Percentiles rank a stretch among this genome's conserved stretches.
These are phyloP conservation scores for Stenogyne calaminthoides DNA, from an alignment of 305 asterid species.

Conservation along the genomic window DNA sequence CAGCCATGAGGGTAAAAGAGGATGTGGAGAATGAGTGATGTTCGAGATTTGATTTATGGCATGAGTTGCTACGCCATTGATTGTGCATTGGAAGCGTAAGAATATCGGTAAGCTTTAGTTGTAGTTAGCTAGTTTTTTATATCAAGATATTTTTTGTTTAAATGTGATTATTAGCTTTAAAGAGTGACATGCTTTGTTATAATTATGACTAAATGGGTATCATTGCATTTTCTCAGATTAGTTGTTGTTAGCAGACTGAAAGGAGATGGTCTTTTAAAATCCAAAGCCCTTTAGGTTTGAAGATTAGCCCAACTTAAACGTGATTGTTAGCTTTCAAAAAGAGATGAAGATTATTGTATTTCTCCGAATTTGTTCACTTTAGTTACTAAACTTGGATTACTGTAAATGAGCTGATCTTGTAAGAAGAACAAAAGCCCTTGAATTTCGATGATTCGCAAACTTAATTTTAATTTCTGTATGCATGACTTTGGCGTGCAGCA, in stretches of 20 bases:
- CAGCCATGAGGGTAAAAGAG: constrained; percentile 37
- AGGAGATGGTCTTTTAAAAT: neutral
- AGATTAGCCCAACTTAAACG: too few relatives aligned
- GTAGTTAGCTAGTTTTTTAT: neutral
- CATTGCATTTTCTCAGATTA: neutral
- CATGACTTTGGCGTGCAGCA: neutral
- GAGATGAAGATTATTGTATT: too few relatives aligned
- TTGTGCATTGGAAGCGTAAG: neutral
- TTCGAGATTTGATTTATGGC: neutral
- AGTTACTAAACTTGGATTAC: too few relatives aligned
- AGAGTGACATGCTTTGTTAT: neutral
- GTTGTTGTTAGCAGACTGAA: neutral
- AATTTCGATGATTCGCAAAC: neutral
- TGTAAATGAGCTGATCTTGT: neutral
- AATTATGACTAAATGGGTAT: neutral
- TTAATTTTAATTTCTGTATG: neutral
- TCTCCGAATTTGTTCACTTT: too few relatives aligned
- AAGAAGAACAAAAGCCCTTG: neutral
- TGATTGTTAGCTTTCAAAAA: too few relatives aligned
- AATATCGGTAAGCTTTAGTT: neutral
- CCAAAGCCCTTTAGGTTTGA: neutral
- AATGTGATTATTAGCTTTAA: neutral
- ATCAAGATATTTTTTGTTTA: neutral
- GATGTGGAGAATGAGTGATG: neutral
- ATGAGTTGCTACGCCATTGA: neutral